Conservation (phyloP, 805 yeast species). For the Lipomyces kockii region DNA sequence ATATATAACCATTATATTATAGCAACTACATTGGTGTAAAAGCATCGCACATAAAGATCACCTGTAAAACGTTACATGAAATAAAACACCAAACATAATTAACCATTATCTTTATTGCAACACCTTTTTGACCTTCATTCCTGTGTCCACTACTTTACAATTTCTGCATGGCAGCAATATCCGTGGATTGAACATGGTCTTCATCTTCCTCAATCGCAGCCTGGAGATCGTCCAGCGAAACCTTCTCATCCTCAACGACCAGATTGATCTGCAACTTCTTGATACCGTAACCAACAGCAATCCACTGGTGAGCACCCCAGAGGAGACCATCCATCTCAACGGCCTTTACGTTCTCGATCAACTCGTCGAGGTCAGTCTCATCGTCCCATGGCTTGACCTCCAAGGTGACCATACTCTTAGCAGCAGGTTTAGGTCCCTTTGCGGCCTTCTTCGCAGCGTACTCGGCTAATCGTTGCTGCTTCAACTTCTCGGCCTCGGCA, state of each 20-base stretch:
- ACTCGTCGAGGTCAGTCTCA: constrained; percentile 91
- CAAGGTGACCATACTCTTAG: constrained; percentile 94
- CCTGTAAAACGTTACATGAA: background rate
- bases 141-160: constrained; percentile 18
- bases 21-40: background rate
- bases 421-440: constrained; percentile 97
- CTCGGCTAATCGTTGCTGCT: constrained; percentile 97
- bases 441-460: constrained; percentile 98
- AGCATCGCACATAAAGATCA: background rate
- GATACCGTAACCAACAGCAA: constrained; percentile 99
- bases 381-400: constrained; percentile 99
- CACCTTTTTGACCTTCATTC: background rate
- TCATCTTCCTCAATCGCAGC: constrained; percentile 84
- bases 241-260: constrained; percentile 97
- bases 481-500: constrained; percentile 95
- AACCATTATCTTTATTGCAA: background rate
- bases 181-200: constrained; percentile 99
- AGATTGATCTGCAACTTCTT: constrained; percentile 98
- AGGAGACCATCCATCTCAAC: constrained; percentile 88
- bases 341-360: constrained; percentile 83
- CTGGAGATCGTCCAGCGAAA: constrained; percentile 84
- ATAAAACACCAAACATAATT: background rate
- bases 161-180: constrained; percentile 57
- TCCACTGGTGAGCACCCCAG: constrained; percentile 98
- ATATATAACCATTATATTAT: background rate